Evolutionary conservation across 495 filamentous ascomycete species (phyloP).

Genomic region (Aspergillus coremiiformis): DNA sequence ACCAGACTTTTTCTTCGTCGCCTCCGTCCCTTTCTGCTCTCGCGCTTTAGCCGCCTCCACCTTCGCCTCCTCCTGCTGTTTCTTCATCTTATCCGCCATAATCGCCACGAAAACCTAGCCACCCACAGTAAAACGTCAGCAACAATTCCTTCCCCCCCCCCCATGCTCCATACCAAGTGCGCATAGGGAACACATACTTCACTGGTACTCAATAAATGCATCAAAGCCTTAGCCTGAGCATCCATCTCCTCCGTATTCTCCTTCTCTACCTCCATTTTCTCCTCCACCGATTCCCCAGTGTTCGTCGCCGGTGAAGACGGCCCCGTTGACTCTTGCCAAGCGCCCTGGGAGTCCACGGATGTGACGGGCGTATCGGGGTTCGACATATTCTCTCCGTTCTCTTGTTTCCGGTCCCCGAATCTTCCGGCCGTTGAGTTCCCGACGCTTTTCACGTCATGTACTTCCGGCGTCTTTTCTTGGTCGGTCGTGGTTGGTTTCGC

Average conservation of each 20-base stretch:
- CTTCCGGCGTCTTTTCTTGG: neutral
- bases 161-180: too few species aligned
- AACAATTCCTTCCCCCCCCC: neutral
- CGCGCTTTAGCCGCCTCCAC: slow-evolving; percentile 39
- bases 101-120: slow-evolving; percentile 43
- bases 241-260: slow-evolving; percentile 37
- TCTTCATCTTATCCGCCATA: slow-evolving; percentile 57
- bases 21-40: slow-evolving; percentile 18
- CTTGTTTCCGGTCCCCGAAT: neutral
- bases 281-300: slow-evolving; percentile 14
- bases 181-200: slow-evolving; percentile 36
- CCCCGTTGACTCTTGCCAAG: slow-evolving; percentile 35
- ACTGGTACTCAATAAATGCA: slow-evolving; percentile 43
- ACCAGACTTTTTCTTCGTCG: slow-evolving; percentile 14
- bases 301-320: slow-evolving; percentile 37
- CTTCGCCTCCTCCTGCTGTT: slow-evolving; percentile 51
- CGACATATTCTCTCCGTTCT: slow-evolving; percentile 24
- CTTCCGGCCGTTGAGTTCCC: neutral
- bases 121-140: neutral
- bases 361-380: slow-evolving; percentile 21
- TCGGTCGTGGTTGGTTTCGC: too few species aligned
- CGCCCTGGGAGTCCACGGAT: slow-evolving; percentile 26
- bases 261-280: slow-evolving; percentile 16
- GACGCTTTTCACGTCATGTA: neutral
- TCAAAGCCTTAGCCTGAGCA: slow-evolving; percentile 34